Percentiles rank a stretch among this genome's conserved stretches.
phyloP scores from a whole-genome alignment of 805 yeast species.

The Candida wancherniae region DNA sequence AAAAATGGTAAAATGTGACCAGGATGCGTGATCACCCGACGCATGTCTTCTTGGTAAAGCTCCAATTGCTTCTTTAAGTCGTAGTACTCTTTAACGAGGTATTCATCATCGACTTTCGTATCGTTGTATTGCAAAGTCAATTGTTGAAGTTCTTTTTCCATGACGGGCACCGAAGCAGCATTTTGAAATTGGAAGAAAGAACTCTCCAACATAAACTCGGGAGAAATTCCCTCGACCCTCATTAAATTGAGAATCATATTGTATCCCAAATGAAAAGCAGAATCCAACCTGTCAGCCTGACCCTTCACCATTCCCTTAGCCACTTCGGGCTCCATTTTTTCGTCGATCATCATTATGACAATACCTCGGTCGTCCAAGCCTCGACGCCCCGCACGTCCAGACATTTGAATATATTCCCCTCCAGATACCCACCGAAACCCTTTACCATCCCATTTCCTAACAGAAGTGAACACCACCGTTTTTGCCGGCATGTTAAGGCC shows the following conservation, averaged over 20 bases:
- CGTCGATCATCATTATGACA: conserved; percentile 98
- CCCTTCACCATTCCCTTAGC: conserved; percentile 99
- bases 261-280: conserved; percentile 96
- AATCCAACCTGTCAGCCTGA: conserved; percentile 94
- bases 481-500: conserved; percentile 99
- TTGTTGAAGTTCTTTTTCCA: conserved; percentile 63
- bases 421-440: conserved; percentile 99
- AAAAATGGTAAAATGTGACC: conserved; percentile 76
- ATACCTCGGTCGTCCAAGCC: conserved; percentile 99
- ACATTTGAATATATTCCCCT: conserved; percentile 99
- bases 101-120: conserved; percentile 68
- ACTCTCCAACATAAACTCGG: conserved; percentile 92
- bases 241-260: conserved; percentile 93
- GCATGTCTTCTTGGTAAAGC: conserved; percentile 67
- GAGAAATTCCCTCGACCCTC: conserved; percentile 97
- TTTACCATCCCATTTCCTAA: conserved; percentile 96
- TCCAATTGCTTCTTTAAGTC: conserved; percentile 71
- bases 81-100: conserved; percentile 71
- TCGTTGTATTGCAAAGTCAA: conserved; percentile 45
- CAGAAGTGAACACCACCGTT: conserved; percentile 96
- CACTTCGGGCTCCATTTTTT: conserved; percentile 98
- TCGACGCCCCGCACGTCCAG: conserved; percentile 99
- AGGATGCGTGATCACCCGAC: conserved; percentile 86
- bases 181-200: conserved; percentile 96
- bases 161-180: conserved; percentile 79